phyloP scores from a whole-genome alignment of 2,329 filamentous ascomycete genomes.

The Beauveria caledonica region DNA sequence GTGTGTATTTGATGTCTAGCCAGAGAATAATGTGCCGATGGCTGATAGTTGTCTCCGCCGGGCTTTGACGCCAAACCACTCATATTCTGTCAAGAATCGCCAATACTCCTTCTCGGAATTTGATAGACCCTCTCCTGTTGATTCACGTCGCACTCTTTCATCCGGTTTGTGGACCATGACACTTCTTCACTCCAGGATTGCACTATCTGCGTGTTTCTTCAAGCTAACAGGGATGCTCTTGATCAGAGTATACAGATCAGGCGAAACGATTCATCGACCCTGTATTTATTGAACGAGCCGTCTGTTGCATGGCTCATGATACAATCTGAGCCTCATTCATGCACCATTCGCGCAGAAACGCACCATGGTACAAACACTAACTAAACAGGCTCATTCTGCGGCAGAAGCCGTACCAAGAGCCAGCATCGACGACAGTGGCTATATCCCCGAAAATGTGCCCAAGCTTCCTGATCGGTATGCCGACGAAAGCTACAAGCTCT shows the following conservation, averaged over 20 bases:
- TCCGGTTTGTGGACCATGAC: too few relatives aligned
- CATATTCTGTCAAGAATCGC: too few relatives aligned
- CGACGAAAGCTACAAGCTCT: slow-evolving; percentile 34
- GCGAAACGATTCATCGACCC: background rate
- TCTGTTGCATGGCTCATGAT: background rate
- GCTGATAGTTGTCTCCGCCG: background rate
- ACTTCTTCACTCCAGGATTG: background rate
- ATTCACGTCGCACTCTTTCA: too few relatives aligned
- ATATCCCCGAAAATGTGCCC: slow-evolving; percentile 8
- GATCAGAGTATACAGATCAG: background rate
- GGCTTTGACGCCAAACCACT: background rate
- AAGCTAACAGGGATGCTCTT: background rate
- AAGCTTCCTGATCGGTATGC: slow-evolving; percentile 30
- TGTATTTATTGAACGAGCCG: too few relatives aligned
- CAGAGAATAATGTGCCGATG: background rate
- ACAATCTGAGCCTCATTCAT: background rate
- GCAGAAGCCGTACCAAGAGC: too few relatives aligned
- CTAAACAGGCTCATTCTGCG: background rate
- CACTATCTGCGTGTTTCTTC: background rate
- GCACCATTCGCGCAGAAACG: background rate
- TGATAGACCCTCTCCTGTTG: too few relatives aligned
- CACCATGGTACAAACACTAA: background rate
- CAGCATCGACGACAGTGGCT: background rate
- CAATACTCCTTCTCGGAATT: too few relatives aligned
- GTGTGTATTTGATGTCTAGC: background rate